Percentiles rank a stretch among this genome's conserved stretches.
These are phyloP conservation scores for Euclidium syriacum DNA, from an alignment of 345 rosid genomes.

Conservation along the genomic window DNA sequence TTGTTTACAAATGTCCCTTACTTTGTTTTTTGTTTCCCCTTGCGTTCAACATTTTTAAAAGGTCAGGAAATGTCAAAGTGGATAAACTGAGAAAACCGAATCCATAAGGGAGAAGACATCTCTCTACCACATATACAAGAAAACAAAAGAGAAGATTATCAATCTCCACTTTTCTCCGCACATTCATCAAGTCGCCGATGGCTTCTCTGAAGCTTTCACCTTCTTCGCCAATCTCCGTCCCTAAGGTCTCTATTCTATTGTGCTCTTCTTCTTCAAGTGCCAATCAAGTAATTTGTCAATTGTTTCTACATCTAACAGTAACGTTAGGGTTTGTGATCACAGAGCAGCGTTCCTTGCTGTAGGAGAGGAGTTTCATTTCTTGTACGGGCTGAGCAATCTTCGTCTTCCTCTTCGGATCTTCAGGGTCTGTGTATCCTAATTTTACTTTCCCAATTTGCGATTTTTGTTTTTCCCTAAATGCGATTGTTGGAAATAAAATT, in stretches of 20 bases:
- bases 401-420: conserved; percentile 36
- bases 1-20: background rate
- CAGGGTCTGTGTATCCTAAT: conserved; percentile 35
- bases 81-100: conserved; percentile 24
- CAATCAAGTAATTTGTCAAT: background rate
- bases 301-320: conserved; percentile 5
- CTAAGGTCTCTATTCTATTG: conserved; percentile 41
- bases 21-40: background rate
- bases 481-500: background rate
- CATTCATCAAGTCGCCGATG: conserved; percentile 48
- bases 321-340: conserved; percentile 29
- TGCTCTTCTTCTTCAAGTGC: background rate
- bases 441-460: background rate
- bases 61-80: conserved; percentile 28
- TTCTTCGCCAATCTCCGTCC: conserved; percentile 46
- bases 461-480: background rate
- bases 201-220: conserved; percentile 64
- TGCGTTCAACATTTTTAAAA: conserved; percentile 15
- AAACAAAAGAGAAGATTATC: background rate
- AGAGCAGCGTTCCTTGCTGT: conserved; percentile 39
- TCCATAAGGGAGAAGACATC: conserved; percentile 6
- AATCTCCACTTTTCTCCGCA: background rate
- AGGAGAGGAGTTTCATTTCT: conserved; percentile 46
- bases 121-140: conserved; percentile 18
- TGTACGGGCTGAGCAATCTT: conserved; percentile 49